These are phyloP conservation scores for Trichophyton verrucosum DNA, from an alignment of 2,329 filamentous ascomycete genomes.

Conservation along the genomic window DNA sequence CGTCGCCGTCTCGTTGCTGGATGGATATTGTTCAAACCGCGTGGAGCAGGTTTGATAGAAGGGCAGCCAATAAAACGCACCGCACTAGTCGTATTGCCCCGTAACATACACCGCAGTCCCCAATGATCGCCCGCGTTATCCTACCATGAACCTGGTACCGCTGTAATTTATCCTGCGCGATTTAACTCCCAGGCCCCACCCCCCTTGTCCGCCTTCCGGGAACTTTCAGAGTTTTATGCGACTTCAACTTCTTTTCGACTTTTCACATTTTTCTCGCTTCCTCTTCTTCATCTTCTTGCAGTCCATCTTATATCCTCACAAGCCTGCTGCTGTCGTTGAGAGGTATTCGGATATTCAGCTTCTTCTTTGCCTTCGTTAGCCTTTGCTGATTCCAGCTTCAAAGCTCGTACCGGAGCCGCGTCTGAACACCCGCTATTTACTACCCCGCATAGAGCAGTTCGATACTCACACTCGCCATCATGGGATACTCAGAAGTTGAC, in stretches of 20 bases:
- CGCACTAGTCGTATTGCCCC: background rate
- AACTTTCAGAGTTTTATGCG: background rate
- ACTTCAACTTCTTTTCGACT: background rate
- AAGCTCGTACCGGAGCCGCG: background rate
- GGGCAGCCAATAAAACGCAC: background rate
- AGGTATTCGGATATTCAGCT: slow-evolving; percentile 11
- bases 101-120: background rate
- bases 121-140: background rate
- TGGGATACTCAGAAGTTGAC: slow-evolving; percentile 83
- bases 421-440: background rate
- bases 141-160: background rate
- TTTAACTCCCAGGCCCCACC: background rate
- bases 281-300: slow-evolving; percentile 12
- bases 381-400: slow-evolving; percentile 1
- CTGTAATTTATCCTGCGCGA: background rate
- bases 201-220: background rate
- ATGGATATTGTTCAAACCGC: background rate
- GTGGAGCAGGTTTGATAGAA: background rate
- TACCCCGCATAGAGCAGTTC: background rate
- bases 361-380: background rate
- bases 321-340: slow-evolving; percentile 14
- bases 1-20: background rate
- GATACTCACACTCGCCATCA: slow-evolving; percentile 38
- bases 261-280: slow-evolving; percentile 10
- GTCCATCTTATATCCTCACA: slow-evolving; percentile 8